phyloP scores from a whole-genome alignment of 768 basidiomycete species.

The Tricholoma sp. region DNA sequence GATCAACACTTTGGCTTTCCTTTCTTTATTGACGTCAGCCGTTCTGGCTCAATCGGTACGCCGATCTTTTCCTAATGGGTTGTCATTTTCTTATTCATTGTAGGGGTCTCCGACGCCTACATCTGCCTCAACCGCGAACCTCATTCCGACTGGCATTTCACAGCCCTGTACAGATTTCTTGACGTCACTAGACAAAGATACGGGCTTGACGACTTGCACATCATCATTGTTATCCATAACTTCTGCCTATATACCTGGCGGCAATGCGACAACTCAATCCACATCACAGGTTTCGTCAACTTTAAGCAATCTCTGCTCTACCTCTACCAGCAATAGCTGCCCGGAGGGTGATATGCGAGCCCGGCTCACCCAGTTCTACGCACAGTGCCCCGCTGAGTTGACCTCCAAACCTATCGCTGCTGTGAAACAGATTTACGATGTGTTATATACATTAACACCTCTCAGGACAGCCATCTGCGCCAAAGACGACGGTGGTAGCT shows the following conservation, averaged over 20 bases:
- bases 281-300: conserved; percentile 43
- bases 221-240: conserved; percentile 55
- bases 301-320: conserved; percentile 51
- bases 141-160: conserved; percentile 65
- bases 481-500: conserved; percentile 65
- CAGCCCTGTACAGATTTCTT: conserved; percentile 54
- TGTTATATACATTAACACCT: conserved; percentile 67
- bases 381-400: conserved; percentile 69
- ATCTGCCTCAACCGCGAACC: background rate
- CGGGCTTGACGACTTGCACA: conserved; percentile 56
- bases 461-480: conserved; percentile 66
- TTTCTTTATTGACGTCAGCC: conserved; percentile 46
- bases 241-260: conserved; percentile 45
- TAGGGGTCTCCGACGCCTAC: background rate
- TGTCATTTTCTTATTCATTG: conserved; percentile 13
- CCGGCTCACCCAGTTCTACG: conserved; percentile 64
- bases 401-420: conserved; percentile 38
- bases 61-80: background rate
- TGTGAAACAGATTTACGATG: conserved; percentile 71
- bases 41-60: conserved; percentile 48
- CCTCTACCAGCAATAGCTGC: conserved; percentile 44
- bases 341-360: conserved; percentile 50
- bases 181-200: conserved; percentile 54
- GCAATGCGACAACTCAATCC: conserved; percentile 34
- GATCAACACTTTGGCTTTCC: conserved; percentile 49